These are phyloP conservation scores for Durio zibethinus DNA, from an alignment of 345 rosid genomes.

Conservation along the genomic window DNA sequence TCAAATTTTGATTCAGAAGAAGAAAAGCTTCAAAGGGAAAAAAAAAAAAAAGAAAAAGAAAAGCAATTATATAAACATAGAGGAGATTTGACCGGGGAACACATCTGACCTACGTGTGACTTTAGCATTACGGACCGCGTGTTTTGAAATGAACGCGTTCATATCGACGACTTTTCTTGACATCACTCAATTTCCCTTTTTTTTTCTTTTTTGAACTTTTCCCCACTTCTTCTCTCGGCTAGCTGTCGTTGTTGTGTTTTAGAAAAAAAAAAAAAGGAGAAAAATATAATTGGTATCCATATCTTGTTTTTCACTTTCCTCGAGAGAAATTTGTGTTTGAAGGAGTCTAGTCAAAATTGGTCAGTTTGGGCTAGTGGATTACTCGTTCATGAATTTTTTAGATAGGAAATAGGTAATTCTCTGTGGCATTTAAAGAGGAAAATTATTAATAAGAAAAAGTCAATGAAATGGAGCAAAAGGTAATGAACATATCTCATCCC, in stretches of 20 bases:
- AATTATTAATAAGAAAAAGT: too few species aligned
- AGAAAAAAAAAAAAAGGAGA: not conserved
- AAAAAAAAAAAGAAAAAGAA: not conserved
- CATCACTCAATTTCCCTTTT: not conserved
- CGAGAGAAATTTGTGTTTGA: not conserved
- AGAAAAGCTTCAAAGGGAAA: not conserved
- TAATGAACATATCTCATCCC: too few species aligned
- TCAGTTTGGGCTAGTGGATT: too few species aligned
- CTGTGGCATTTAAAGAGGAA: too few species aligned
- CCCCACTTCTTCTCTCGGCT: not conserved
- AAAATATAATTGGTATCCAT: not conserved
- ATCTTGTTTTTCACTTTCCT: not conserved
- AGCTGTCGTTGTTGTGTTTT: not conserved
- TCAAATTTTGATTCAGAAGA: not conserved
- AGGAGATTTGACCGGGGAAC: slow-evolving; percentile 23
- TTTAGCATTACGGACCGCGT: slow-evolving; percentile 25
- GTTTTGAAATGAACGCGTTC: slow-evolving; percentile 36
- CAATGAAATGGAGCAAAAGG: too few species aligned
- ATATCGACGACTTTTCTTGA: slow-evolving; percentile 43
- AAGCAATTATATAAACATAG: slow-evolving; percentile 15
- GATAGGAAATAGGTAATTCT: too few species aligned
- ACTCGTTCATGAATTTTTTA: too few species aligned
- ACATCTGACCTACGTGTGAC: slow-evolving; percentile 31
- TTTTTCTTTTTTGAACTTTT: too few species aligned
- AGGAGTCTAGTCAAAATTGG: too few species aligned